Evolutionary conservation across 148 eudicot genomes (phyloP), one percentile per base, ranked within the genome.

Genomic region (Cornus kousa): DNA sequence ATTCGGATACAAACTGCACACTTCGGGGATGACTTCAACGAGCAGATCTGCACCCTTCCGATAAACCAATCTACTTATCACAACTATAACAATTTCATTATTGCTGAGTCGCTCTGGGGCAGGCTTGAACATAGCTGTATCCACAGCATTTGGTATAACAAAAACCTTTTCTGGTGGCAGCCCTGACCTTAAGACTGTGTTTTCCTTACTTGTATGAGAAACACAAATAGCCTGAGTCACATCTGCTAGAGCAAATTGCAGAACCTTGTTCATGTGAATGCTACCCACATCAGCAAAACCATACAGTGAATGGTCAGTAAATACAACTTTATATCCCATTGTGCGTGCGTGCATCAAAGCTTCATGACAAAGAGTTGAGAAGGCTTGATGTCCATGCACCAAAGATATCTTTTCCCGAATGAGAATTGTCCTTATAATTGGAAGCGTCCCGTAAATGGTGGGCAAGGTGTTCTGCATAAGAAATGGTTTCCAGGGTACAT

Each of bases 331-430:
- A 80, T 91, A 95, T 24, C 97, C 99, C 99, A 95, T 95, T 13
- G 94, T 93, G 72, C 99, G 99, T 71, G 97, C 97, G 32, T 95
- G 97, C 99, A 95, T 95, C 65, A 95, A 76, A 84, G 97, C 97
- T 88, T 95, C 99, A 78, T 95, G 97, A 74, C 99, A 95, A 12
- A 95, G 90, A 82, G 99, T 95, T 78, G 99, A 95, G 81, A 95
- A 95, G 80, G 99, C 97, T 88, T 95, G 99, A 81, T 95, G 99
- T 66, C 99, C 99, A 82, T 95, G 99, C 73, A 95, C 97, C 83
- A 95, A 79, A 0, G 99, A 87, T 81, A 95, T 95, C 74, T 79
- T 91, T 83, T 95, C 97, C 70, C 97, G 91, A 64, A 93, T 88
- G 66, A 95, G 86, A 72, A 95, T 93, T 23, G 92, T 93, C 77